Evolutionary conservation across 768 basidiomycete genomes (phyloP).

Genomic region (Tephrocybe sp.): DNA sequence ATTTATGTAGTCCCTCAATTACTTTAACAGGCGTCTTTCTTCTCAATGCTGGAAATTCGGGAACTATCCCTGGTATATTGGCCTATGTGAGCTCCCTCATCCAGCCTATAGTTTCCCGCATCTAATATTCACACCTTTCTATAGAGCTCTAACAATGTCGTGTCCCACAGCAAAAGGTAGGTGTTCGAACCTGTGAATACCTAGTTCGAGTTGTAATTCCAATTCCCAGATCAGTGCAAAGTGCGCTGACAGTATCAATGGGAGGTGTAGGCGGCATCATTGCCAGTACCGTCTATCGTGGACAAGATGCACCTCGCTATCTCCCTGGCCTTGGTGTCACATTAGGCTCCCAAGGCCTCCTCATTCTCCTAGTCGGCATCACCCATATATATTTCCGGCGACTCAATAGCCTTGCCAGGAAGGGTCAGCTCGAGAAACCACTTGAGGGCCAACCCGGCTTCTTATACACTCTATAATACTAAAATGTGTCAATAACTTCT

Average conservation of each 20-base stretch:
- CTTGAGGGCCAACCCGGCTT: conserved; percentile 38
- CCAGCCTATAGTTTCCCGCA: not conserved
- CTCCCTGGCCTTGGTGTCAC: conserved; percentile 44
- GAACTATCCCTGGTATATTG: conserved; percentile 42
- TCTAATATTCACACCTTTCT: not conserved
- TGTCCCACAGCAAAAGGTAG: conserved; percentile 45
- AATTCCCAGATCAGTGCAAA: conserved; percentile 30
- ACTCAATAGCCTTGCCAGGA: conserved; percentile 34
- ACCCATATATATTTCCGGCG: conserved; percentile 36
- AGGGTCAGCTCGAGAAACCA: conserved; percentile 30
- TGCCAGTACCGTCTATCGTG: conserved; percentile 41
- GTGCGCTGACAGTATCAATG: conserved; percentile 40
- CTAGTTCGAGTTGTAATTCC: too few relatives aligned
- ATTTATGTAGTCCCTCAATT: conserved; percentile 1
- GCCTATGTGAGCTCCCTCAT: conserved; percentile 33
- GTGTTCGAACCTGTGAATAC: too few relatives aligned
- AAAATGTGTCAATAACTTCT: not conserved
- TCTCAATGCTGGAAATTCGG: conserved; percentile 42
- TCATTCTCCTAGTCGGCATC: conserved; percentile 32
- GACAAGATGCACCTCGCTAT: conserved; percentile 42
- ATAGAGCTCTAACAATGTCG: conserved; percentile 46
- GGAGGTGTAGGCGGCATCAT: conserved; percentile 45
- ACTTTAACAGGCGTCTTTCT: conserved; percentile 42
- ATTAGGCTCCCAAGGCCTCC: conserved; percentile 38
- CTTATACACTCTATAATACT: conserved; percentile 35